Base-by-base conservation (phyloP, 805 yeast species). In the Starmerella stellata region DNA sequence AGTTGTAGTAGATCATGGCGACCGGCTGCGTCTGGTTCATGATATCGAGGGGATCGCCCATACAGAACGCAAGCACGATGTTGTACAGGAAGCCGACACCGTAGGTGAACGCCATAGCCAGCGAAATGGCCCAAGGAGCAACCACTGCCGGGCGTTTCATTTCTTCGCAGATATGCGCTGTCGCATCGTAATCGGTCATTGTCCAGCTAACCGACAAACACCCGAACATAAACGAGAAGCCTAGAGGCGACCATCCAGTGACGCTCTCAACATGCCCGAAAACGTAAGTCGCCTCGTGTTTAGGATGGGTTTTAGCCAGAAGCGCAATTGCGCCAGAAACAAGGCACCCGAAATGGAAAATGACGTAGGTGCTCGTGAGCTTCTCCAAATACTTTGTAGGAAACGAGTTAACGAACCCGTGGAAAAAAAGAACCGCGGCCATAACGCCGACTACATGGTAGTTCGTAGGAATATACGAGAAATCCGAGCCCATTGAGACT, bases 91-190 rank as follows among this genome's bases (percentile, higher is more conserved):
- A 52, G 13, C 60, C 60, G 17, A 53, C 45, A 32, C 52, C 44
- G 28, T 50, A 53, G 25, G 59, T 56, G 35, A 54, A 47, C 2
- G 43, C 33, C 52, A 50, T 48, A 11, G 75, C 72, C 9, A 69
- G 59, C 5, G 71, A 62, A 37, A 74, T 72, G 8, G 78, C 79
- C 42, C 66, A 53, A 16, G 79, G 78, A 7, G 74, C 70, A 24
- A 66, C 60, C 40, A 57, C 59, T 13, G 69, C 69, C 16, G 79
- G 76, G 42, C 66, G 62, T 40, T 62, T 59, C 41, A 71, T 66
- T 50, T 76, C 83, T 57, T 75, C 85, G n/a, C 78, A 65, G 43
- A 76, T 60, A 50, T 77, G 82, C 61, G 75, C 76, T 0, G 82
- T 78, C 18, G 78, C 71, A 52, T 76, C 82, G 51, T 73, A 77